Evolutionary conservation across 2,329 filamentous ascomycete genomes (phyloP).

Genomic region (Xylariaceae sp.): DNA sequence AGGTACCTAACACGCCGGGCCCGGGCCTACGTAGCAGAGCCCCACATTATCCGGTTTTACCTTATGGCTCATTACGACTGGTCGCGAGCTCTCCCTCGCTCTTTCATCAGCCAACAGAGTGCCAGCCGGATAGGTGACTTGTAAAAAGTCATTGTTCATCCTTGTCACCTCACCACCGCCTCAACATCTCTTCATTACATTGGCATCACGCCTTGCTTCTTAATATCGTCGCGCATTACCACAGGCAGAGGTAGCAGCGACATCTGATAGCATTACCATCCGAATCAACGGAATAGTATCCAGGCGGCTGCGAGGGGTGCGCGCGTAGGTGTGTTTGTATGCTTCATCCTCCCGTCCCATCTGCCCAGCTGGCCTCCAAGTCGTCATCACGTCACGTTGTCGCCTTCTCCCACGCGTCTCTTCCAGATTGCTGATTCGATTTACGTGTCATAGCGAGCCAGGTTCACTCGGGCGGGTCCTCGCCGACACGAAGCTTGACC

Average conservation of each 20-base stretch:
- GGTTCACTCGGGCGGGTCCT: neutral
- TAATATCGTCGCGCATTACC: neutral
- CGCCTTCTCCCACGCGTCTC: neutral
- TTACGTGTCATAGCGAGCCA: constrained; percentile 1
- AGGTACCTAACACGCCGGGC: too few relatives aligned
- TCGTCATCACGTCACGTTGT: neutral
- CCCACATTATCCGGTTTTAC: neutral
- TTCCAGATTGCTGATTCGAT: constrained; percentile 10
- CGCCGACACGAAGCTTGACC: neutral
- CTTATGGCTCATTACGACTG: neutral
- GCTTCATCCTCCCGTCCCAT: neutral
- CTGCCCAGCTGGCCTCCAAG: neutral
- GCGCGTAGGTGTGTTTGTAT: constrained; percentile 7
- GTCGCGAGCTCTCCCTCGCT: constrained; percentile 9
- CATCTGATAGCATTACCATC: constrained; percentile 1
- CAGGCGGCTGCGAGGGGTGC: constrained; percentile 7
- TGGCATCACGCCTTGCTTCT: neutral
- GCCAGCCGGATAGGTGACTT: neutral
- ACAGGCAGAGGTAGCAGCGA: neutral
- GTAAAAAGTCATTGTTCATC: constrained; percentile 11
- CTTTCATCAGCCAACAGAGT: constrained; percentile 16
- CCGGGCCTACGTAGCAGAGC: neutral
- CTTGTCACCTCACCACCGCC: neutral
- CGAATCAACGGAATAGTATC: neutral
- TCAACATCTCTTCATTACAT: constrained; percentile 4